Evolutionary conservation across 2,329 filamentous ascomycete species (phyloP).

Genomic region (Didymella pinodella): DNA sequence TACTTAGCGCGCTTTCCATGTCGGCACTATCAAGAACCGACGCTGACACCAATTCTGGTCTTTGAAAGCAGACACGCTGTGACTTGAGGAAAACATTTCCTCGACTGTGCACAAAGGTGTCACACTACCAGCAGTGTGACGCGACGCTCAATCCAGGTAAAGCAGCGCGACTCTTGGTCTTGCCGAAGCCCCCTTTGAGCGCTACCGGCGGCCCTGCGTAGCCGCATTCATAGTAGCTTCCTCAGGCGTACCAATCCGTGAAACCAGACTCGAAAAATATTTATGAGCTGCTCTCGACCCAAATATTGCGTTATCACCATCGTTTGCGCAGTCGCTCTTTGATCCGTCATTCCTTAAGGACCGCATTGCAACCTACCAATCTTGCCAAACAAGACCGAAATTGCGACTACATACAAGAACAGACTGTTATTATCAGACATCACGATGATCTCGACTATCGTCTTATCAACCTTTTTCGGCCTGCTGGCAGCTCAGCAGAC

Average conservation of each 20-base stretch:
- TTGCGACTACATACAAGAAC: not conserved
- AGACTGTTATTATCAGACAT: not conserved
- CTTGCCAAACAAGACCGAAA: too few relatives aligned
- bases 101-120: not conserved
- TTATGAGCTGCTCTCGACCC: not conserved
- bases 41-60: too few relatives aligned
- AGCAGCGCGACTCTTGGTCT: not conserved
- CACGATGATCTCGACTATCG: not conserved
- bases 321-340: not conserved
- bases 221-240: not conserved
- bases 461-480: not conserved
- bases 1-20: not conserved
- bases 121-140: too few relatives aligned
- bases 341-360: not conserved
- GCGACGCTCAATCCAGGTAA: not conserved
- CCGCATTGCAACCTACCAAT: too few relatives aligned
- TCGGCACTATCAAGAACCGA: not conserved
- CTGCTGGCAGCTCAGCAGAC: not conserved
- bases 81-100: not conserved
- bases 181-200: not conserved
- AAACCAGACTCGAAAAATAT: not conserved
- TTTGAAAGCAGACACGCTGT: not conserved
- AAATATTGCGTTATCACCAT: not conserved
- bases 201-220: not conserved
- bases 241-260: not conserved